Evolutionary conservation across 1,284 basidiomycete species (phyloP).

Genomic region (Cutaneotrichosporon curvatum): DNA sequence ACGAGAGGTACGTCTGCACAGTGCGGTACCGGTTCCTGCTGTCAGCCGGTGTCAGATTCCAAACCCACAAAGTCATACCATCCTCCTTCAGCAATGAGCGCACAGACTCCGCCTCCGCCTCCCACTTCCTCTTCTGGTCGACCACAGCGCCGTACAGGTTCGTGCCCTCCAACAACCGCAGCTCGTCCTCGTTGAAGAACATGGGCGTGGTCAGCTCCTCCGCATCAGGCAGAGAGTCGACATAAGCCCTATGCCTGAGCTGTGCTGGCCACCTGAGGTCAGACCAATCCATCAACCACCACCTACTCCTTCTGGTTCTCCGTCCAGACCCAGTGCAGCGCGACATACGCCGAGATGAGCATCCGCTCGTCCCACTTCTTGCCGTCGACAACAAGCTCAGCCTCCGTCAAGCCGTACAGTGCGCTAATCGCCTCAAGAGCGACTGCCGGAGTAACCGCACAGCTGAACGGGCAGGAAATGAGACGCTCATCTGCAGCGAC

Average conservation of each 20-base stretch:
- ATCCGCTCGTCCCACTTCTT: slow-evolving; percentile 60
- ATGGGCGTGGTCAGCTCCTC: slow-evolving; percentile 62
- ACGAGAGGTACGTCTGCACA: slow-evolving; percentile 69
- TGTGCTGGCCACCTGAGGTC: slow-evolving; percentile 19
- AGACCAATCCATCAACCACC: slow-evolving; percentile 12
- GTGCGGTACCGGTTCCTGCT: slow-evolving; percentile 63
- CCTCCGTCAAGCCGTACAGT: slow-evolving; percentile 18
- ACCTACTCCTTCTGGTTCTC: slow-evolving; percentile 15
- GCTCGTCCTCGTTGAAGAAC: slow-evolving; percentile 61
- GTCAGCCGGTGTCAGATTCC: background rate
- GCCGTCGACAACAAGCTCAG: slow-evolving; percentile 23
- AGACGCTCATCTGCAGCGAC: slow-evolving; percentile 55
- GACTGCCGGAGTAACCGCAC: slow-evolving; percentile 60
- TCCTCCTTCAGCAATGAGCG: slow-evolving; percentile 49
- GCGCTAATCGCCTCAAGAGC: slow-evolving; percentile 51
- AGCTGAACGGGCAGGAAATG: slow-evolving; percentile 65
- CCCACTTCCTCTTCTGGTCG: slow-evolving; percentile 58
- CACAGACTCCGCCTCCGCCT: slow-evolving; percentile 53
- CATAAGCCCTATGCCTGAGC: slow-evolving; percentile 54
- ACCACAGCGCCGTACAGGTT: slow-evolving; percentile 67
- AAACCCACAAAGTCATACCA: slow-evolving; percentile 60
- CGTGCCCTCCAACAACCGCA: slow-evolving; percentile 61
- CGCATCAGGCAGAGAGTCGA: slow-evolving; percentile 58
- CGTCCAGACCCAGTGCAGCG: slow-evolving; percentile 59
- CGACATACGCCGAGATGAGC: slow-evolving; percentile 63